phyloP scores from a whole-genome alignment of 768 basidiomycete genomes.

The Astraeus odoratus region DNA sequence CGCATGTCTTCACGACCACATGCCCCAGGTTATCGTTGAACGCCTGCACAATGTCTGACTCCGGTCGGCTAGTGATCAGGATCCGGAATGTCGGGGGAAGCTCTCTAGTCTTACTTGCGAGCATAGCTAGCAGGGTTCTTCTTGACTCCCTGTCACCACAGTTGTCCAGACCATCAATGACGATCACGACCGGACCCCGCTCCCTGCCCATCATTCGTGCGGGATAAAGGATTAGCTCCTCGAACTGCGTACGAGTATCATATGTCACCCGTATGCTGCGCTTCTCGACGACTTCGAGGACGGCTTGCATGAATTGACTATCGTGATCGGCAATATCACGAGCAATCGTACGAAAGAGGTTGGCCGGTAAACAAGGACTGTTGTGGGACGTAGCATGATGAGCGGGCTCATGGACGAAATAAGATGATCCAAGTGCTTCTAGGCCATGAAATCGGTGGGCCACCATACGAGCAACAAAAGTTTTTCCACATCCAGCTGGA shows the following conservation, averaged over 20 bases:
- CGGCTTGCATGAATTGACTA: slow-evolving; percentile 15
- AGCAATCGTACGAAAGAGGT: slow-evolving; percentile 30
- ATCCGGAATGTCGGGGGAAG: slow-evolving; percentile 21
- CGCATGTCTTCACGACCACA: slow-evolving; percentile 1
- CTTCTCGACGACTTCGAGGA: slow-evolving; percentile 16
- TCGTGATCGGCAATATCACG: slow-evolving; percentile 28
- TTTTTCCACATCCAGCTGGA: slow-evolving; percentile 25
- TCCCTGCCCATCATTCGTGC: slow-evolving; percentile 13
- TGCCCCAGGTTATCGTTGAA: slow-evolving; percentile 4
- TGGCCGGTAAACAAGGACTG: slow-evolving; percentile 12
- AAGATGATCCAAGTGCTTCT: slow-evolving; percentile 25
- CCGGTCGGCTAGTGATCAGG: slow-evolving; percentile 22
- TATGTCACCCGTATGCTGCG: slow-evolving; percentile 16
- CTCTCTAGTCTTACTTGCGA: slow-evolving; percentile 6
- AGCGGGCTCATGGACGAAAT: slow-evolving; percentile 17
- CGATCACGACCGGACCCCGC: slow-evolving; percentile 26
- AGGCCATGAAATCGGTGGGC: slow-evolving; percentile 21
- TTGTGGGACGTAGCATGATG: slow-evolving; percentile 6
- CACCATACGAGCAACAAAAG: slow-evolving; percentile 24
- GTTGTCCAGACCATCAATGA: slow-evolving; percentile 31
- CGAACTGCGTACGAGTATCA: slow-evolving; percentile 20
- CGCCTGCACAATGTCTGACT: slow-evolving; percentile 13
- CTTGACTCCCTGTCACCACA: slow-evolving; percentile 15
- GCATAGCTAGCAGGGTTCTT: slow-evolving; percentile 14
- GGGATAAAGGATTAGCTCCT: slow-evolving; percentile 23